phyloP scores from a whole-genome alignment of 257 asterid genomes.

The Fraxinus quadrangulata region DNA sequence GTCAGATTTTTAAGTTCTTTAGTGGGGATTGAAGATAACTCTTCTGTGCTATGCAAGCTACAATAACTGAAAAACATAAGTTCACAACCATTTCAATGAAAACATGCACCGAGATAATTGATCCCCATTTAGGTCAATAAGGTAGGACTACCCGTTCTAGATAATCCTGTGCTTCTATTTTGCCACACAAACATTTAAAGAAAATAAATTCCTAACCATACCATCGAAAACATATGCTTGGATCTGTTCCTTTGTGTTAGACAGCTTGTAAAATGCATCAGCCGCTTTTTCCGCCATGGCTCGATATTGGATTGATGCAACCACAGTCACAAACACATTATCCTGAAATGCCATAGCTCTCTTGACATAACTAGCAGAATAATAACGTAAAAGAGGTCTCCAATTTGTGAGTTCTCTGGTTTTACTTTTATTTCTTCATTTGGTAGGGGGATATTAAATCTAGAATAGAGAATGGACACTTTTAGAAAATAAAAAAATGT shows the following conservation, averaged over 20 bases:
- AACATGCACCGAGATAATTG: background rate
- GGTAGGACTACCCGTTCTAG: background rate
- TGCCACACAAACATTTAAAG: background rate
- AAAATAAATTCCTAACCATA: background rate
- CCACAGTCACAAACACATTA: constrained; percentile 1
- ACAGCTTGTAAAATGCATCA: background rate
- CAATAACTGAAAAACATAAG: background rate
- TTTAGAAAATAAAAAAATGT: background rate
- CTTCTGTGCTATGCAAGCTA: background rate
- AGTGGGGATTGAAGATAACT: background rate
- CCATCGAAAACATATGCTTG: constrained; percentile 6
- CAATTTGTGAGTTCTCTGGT: background rate
- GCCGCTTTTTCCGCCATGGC: background rate
- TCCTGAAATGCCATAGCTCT: background rate
- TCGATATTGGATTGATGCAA: constrained; percentile 8
- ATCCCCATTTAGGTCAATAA: background rate
- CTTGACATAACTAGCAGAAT: background rate
- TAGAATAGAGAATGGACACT: background rate
- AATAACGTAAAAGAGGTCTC: background rate
- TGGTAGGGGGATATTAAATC: background rate
- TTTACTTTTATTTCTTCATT: background rate
- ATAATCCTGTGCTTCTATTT: background rate
- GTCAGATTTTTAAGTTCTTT: background rate
- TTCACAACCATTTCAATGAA: background rate
- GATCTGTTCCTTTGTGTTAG: constrained; percentile 2